These are phyloP conservation scores for Fusarium cicatricum DNA, from an alignment of 2,329 filamentous ascomycete species.

Conservation along the genomic window DNA sequence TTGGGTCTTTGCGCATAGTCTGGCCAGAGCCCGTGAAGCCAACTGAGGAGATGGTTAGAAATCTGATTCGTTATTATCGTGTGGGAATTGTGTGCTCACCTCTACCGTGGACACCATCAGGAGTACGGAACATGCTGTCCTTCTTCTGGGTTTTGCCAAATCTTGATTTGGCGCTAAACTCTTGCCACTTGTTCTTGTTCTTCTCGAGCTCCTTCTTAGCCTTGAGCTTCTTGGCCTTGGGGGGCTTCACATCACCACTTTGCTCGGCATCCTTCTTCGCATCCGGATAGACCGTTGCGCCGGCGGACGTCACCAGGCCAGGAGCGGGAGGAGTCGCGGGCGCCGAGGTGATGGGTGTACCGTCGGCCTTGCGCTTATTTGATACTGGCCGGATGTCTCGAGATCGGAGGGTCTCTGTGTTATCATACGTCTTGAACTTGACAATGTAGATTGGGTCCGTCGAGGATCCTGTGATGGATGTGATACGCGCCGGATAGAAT, in stretches of 20 bases:
- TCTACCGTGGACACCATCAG: conserved; percentile 84
- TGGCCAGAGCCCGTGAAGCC: conserved; percentile 96
- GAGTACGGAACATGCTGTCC: conserved; percentile 96
- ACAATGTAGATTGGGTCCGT: conserved; percentile 92
- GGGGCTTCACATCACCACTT: conserved; percentile 73
- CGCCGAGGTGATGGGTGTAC: conserved; percentile 62
- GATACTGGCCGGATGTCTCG: conserved; percentile 85
- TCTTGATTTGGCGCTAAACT: conserved; percentile 84
- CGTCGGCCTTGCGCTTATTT: conserved; percentile 88
- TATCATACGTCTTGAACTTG: conserved; percentile 92
- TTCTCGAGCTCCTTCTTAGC: conserved; percentile 91
- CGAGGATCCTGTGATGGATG: conserved; percentile 91
- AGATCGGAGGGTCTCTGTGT: conserved; percentile 80
- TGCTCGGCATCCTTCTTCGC: conserved; percentile 69
- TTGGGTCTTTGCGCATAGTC: conserved; percentile 91
- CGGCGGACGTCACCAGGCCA: conserved; percentile 61
- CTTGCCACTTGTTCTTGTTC: conserved; percentile 93
- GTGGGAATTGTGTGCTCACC: conserved; percentile 60
- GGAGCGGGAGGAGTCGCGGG: conserved; percentile 48
- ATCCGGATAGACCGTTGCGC: conserved; percentile 67
- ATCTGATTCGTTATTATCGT: neutral
- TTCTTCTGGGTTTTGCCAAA: conserved; percentile 76
- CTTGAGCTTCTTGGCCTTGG: conserved; percentile 88
- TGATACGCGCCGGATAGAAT: conserved; percentile 93
- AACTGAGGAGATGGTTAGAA: conserved; percentile 63